phyloP scores from a whole-genome alignment of 768 basidiomycete species.

The Erythrobasidium yunnanense region DNA sequence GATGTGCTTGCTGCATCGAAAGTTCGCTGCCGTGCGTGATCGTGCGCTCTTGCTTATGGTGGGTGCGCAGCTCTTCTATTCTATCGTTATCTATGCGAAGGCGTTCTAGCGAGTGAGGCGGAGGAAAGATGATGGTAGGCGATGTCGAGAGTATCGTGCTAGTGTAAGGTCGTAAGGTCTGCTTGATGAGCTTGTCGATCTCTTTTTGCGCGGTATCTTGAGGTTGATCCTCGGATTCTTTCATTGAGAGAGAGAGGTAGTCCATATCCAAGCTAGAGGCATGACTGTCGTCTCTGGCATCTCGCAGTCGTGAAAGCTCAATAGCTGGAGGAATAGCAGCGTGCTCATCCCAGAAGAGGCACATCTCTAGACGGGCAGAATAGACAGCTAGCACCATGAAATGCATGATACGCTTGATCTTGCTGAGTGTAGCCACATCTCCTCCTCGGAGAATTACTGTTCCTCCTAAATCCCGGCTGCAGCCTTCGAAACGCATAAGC shows the following conservation, averaged over 20 bases:
- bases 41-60: slow-evolving; percentile 30
- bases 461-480: slow-evolving; percentile 81
- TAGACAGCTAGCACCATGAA: slow-evolving; percentile 87
- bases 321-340: slow-evolving; percentile 40
- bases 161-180: slow-evolving; percentile 59
- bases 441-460: slow-evolving; percentile 85
- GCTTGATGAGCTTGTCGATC: slow-evolving; percentile 1
- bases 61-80: slow-evolving; percentile 34
- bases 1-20: too few relatives aligned
- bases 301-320: slow-evolving; percentile 48
- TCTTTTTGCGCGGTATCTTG: not conserved
- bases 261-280: too few relatives aligned
- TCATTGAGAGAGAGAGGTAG: not conserved
- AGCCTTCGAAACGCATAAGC: slow-evolving; percentile 96
- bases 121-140: slow-evolving; percentile 78
- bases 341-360: slow-evolving; percentile 43
- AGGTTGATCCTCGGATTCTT: not conserved
- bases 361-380: slow-evolving; percentile 77
- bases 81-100: slow-evolving; percentile 83
- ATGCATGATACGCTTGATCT: slow-evolving; percentile 81
- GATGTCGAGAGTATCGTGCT: slow-evolving; percentile 87
- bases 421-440: slow-evolving; percentile 63
- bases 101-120: slow-evolving; percentile 71
- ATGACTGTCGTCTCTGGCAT: slow-evolving; percentile 49
- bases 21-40: too few relatives aligned